Evolutionary conservation across 2,329 filamentous ascomycete genomes (phyloP), one percentile per base, ranked within the genome.

Genomic region (Fusarium sp.): DNA sequence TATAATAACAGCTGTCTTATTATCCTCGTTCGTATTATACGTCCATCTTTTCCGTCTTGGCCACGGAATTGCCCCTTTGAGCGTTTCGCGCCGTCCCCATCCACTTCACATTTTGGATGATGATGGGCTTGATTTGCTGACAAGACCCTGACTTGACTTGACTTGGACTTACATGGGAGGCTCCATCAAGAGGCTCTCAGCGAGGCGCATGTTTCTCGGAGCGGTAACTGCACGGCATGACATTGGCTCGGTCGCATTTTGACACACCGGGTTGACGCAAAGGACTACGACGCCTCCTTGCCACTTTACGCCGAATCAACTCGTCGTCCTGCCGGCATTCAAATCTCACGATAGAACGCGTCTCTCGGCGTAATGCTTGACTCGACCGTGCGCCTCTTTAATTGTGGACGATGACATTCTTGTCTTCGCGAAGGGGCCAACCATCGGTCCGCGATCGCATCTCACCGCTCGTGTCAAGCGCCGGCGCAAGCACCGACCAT

Each of bases 81-180:
- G 57, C 20, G 29, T 50, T 42, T 55, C 40, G 53, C 63, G 56
- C 53, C 33, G 34, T 56, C 44, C 34, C 53, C 60, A 57, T 58
- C 42, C 60, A 61, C 64, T 61, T 70, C 46, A 60, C 58, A 50
- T 62, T 61, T 63, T 46, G 33, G 27, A 27, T 53, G 18, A 27
- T 53, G 60, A 42, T 58, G 58, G 67, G 54, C 54, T 62, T 27
- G 25, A 27, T 27, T 27, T 68, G 60, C 67, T 70, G 67, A 68
- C 68, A 58, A 68, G 68, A 44, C 38, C 65, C 54, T 58, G 64
- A 65, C 60, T 70, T 70, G 56, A 27, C 14, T 70, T 68, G 56
- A n/a, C 20, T 27, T 44, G 64, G 55, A 54, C 46, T 54, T 55
- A 55, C 46, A 46, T 38, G 31, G 29, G 29, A 49, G 54, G 13